Evolutionary conservation across 78 protist species (phyloP).

Genomic region (Dictyostelium purpureum): DNA sequence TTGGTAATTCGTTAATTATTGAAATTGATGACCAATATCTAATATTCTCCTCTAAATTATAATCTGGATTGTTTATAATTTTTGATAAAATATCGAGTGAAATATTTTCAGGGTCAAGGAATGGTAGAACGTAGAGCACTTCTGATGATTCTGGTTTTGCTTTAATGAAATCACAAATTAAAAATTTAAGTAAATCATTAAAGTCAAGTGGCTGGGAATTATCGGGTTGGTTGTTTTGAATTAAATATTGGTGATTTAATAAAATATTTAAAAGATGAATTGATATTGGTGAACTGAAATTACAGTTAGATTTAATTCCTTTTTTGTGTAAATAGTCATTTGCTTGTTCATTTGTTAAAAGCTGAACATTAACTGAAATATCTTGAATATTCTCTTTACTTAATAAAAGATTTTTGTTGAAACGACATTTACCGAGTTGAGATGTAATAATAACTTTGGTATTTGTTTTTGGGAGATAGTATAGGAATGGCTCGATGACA

Average conservation of each 20-base stretch:
- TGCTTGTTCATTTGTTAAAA: neutral
- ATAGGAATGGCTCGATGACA: neutral
- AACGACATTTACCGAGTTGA: neutral
- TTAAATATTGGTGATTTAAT: neutral
- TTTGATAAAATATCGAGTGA: neutral
- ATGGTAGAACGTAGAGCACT: neutral
- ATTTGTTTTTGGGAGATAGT: neutral
- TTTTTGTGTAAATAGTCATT: neutral
- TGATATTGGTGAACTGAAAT: neutral
- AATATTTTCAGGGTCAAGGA: neutral
- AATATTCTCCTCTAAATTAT: neutral
- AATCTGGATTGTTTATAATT: neutral
- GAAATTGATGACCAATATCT: conserved; percentile 5
- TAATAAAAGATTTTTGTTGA: neutral
- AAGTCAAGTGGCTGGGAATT: neutral
- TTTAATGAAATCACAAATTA: neutral
- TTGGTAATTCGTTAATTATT: neutral
- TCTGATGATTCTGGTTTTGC: neutral
- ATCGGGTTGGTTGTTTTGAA: neutral
- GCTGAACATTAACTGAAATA: neutral
- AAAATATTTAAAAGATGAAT: conserved; percentile 6
- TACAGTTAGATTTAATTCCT: conserved; percentile 15
- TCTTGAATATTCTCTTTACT: neutral
- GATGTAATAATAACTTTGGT: neutral
- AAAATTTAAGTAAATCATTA: neutral